Percentiles rank a stretch among this genome's conserved stretches.
These are phyloP conservation scores for Barnettozyma botsteinii DNA, from an alignment of 805 yeast species.

Conservation along the genomic window DNA sequence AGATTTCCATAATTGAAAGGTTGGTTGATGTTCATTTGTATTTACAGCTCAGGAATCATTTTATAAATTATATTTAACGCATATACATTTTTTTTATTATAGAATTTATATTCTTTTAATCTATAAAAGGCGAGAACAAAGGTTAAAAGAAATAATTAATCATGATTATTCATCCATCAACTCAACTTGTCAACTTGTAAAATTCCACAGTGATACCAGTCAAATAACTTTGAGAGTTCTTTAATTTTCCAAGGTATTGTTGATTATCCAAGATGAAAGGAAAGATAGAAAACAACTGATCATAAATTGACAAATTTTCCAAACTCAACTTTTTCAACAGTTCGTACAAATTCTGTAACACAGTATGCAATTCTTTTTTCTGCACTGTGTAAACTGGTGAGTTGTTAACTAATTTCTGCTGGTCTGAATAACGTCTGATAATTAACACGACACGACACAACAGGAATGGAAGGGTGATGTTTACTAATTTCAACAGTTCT, in stretches of 20 bases:
- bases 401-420: conserved; percentile 48
- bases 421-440: conserved; percentile 59
- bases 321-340: conserved; percentile 18
- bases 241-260: conserved; percentile 15
- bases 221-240: conserved; percentile 12
- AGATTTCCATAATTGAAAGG: not conserved
- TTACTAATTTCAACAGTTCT: conserved; percentile 15
- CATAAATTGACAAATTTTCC: conserved; percentile 3
- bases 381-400: conserved; percentile 67
- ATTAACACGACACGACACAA: conserved; percentile 54
- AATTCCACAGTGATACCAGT: conserved; percentile 22
- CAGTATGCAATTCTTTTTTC: conserved; percentile 48
- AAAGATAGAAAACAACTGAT: conserved; percentile 14
- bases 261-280: conserved; percentile 23
- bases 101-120: too few species aligned
- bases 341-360: conserved; percentile 39
- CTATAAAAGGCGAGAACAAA: not conserved
- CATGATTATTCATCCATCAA: too few species aligned
- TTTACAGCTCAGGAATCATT: too few species aligned
- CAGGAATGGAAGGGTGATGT: conserved; percentile 40
- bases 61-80: conserved; percentile 5
- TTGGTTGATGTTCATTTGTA: too few species aligned
- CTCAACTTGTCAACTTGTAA: conserved; percentile 17
- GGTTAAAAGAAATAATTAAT: too few species aligned
- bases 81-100: not conserved